Evolutionary conservation across 1,284 basidiomycete genomes (phyloP).

Genomic region (Peniophora sp.): DNA sequence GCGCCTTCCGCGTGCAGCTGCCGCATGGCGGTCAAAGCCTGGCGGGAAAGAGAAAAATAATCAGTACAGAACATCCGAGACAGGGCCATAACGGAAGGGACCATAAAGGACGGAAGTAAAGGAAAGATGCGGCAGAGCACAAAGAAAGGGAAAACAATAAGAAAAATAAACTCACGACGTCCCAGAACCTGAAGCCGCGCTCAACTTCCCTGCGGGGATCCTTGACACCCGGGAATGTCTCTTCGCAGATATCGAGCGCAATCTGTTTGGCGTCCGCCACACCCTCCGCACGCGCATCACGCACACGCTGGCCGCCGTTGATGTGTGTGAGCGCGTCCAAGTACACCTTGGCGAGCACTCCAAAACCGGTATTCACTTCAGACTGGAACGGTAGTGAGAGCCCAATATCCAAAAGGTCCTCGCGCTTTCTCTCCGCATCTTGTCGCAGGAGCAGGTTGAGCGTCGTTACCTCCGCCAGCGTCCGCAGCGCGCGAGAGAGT

Average conservation of each 20-base stretch:
- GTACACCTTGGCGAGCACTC: slow-evolving; percentile 94
- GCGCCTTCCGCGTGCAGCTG: slow-evolving; percentile 78
- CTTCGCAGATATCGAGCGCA: slow-evolving; percentile 88
- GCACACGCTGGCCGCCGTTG: slow-evolving; percentile 70
- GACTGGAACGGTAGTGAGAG: slow-evolving; percentile 89
- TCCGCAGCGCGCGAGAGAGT: slow-evolving; percentile 83
- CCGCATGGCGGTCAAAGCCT: slow-evolving; percentile 86
- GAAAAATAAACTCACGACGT: slow-evolving; percentile 62
- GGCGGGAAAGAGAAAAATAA: slow-evolving; percentile 3
- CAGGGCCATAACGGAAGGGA: neutral
- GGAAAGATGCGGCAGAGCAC: too few species aligned
- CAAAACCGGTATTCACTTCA: slow-evolving; percentile 97
- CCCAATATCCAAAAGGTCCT: slow-evolving; percentile 90
- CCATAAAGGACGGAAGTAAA: neutral
- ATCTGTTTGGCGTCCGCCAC: slow-evolving; percentile 80
- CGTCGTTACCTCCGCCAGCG: slow-evolving; percentile 85
- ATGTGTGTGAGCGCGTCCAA: slow-evolving; percentile 87
- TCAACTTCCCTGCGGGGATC: slow-evolving; percentile 82
- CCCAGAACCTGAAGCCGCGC: slow-evolving; percentile 97
- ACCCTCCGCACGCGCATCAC: slow-evolving; percentile 66
- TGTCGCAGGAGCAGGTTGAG: slow-evolving; percentile 87
- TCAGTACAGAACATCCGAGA: too few species aligned
- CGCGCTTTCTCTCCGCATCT: slow-evolving; percentile 79
- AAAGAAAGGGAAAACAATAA: slow-evolving; percentile 1
- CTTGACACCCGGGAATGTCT: slow-evolving; percentile 91